Base-by-base conservation (phyloP, 768 basidiomycete species). In the Obba rivulosa region DNA sequence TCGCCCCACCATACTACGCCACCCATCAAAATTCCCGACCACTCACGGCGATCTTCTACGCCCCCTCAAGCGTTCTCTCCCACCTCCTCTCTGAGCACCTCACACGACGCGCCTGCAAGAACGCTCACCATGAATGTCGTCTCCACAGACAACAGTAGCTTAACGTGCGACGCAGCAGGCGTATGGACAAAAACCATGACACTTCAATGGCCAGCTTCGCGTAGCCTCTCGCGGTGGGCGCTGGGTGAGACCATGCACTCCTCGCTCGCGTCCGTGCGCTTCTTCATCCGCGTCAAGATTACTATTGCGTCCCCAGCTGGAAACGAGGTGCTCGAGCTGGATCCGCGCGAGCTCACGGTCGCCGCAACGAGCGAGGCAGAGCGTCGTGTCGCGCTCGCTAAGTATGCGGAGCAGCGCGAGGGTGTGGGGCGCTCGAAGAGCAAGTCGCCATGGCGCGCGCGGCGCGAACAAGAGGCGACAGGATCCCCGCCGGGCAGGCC, bases 221-320 rank as follows among this genome's bases (percentile, higher is more conserved):
- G 82, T 59, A 78, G 83, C 3, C 75, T 76, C 49, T 81, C 77
- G 57, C 79, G 85, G 17, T 92, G 89, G 85, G 77, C 87, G 8
- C 76, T 86, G 48, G 89, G 89, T 10, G 87, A 90, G 70, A 84
- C 85, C 22, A 77, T 88, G 55, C 71, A 75, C 53, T 83, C 83
- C 36, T 72, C 78, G 43, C 64, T 84, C 55, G 80, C 77, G 13
- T 75, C 77, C 45, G 77, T 89, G 45, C 77, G 76, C 61, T 92
- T 87, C 64, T 81, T 83, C 63, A 69, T 84, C 56, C 78, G 80
- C 39, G 72, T 83, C 55, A 87, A 86, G 77, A 83, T 87, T 48
- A 66, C 80, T 43, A 75, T 83, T 22, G 66, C 80, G 23, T 72
- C 72, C 22, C 68, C 70, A 2, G 52, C 56, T 8, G 81, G 78